These are phyloP conservation scores for Hypoxylon lenormandii DNA, from an alignment of 495 filamentous ascomycete species.

Conservation along the genomic window DNA sequence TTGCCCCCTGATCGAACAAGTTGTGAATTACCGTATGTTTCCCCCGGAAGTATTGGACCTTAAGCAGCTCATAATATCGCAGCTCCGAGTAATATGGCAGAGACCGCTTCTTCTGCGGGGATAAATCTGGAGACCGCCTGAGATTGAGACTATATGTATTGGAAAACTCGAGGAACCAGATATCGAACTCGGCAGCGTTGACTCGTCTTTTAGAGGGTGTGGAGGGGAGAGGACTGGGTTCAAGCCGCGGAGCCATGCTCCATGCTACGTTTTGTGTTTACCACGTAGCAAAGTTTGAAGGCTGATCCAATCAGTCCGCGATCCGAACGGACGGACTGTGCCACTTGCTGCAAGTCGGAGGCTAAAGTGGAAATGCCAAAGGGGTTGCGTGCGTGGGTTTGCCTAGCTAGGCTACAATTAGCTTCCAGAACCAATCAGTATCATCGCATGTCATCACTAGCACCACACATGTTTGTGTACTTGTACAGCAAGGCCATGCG, in stretches of 20 bases:
- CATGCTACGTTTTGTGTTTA: constrained; percentile 16
- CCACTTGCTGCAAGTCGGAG: constrained; percentile 32
- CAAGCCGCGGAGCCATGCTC: constrained; percentile 27
- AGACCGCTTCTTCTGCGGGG: constrained; percentile 22
- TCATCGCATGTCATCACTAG: constrained; percentile 2
- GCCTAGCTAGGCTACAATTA: constrained; percentile 21
- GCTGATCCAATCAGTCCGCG: constrained; percentile 13
- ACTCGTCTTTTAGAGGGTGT: constrained; percentile 30
- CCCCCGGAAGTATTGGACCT: constrained; percentile 39
- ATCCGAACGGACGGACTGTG: constrained; percentile 19
- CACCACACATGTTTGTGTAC: constrained; percentile 24
- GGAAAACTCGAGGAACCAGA: constrained; percentile 52
- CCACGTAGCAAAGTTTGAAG: neutral
- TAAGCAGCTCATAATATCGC: constrained; percentile 40
- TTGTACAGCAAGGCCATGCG: neutral
- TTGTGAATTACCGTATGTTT: constrained; percentile 28
- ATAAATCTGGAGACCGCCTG: constrained; percentile 38
- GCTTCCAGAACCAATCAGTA: constrained; percentile 30
- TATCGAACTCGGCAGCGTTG: constrained; percentile 31
- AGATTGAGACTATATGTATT: constrained; percentile 47
- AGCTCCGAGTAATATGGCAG: constrained; percentile 43
- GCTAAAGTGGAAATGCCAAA: constrained; percentile 32
- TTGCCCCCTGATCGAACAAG: constrained; percentile 42
- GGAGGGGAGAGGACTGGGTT: constrained; percentile 1
- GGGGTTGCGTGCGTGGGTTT: neutral